Conservation (phyloP, 1,139 yeast species). For the Geotrichum fermentans region DNA sequence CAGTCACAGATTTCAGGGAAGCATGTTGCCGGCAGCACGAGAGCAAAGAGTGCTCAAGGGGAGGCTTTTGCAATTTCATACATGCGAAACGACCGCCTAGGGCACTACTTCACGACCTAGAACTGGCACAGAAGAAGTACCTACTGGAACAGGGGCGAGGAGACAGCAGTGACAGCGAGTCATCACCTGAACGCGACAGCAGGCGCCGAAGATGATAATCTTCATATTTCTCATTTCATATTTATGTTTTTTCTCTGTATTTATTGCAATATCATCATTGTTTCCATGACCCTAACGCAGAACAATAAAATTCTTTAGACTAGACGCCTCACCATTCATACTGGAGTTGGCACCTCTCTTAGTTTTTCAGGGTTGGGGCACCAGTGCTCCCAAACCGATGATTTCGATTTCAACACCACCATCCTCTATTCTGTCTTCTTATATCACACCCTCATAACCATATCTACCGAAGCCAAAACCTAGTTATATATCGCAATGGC, state of each 20-base stretch:
- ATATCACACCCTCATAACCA: background rate
- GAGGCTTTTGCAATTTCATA: constrained; percentile 81
- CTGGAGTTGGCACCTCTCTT: too few species aligned
- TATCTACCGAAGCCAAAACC: background rate
- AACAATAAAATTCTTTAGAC: too few species aligned
- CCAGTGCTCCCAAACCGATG: background rate
- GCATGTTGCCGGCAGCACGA: constrained; percentile 75
- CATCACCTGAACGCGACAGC: constrained; percentile 8
- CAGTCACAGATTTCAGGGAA: constrained; percentile 65
- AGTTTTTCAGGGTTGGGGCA: constrained; percentile 7
- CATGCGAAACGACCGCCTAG: constrained; percentile 62
- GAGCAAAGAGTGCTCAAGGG: constrained; percentile 59
- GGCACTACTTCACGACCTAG: constrained; percentile 42
- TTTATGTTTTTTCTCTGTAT: background rate
- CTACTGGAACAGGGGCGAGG: constrained; percentile 20
- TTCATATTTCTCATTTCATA: background rate
- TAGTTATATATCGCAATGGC: constrained; percentile 55
- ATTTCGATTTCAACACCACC: background rate
- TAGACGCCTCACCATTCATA: too few species aligned
- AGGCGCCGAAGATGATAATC: constrained; percentile 3
- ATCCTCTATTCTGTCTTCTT: background rate
- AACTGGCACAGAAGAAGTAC: constrained; percentile 37
- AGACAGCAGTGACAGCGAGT: constrained; percentile 13
- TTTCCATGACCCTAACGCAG: too few species aligned
- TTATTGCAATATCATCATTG: background rate